A percentile compares a stretch with the other conserved stretches of the same genome.
Evolutionary conservation across 192 early-diverging fungal genomes (phyloP).

Genomic region (Podila clonocystis): DNA sequence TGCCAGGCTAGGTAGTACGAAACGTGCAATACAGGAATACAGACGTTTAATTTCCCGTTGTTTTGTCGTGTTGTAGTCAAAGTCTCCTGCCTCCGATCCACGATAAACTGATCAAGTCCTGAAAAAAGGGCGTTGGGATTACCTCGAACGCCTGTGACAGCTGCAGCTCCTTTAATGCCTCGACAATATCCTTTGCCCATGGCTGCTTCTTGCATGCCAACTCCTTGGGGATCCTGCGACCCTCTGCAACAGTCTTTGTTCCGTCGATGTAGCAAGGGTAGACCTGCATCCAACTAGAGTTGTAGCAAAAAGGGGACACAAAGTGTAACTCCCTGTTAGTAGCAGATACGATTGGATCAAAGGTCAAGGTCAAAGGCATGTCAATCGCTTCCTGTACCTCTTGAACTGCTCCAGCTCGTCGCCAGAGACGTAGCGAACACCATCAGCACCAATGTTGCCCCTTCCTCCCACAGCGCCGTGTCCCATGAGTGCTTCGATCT

Average conservation of each 20-base stretch:
- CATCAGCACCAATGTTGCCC: conserved; percentile 22
- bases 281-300: conserved; percentile 71
- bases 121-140: neutral
- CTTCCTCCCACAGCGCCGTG: conserved; percentile 27
- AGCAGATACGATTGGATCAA: no score
- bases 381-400: conserved; percentile 1
- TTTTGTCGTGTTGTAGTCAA: neutral
- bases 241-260: conserved; percentile 63
- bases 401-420: conserved; percentile 50
- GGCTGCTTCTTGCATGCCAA: conserved; percentile 65
- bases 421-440: conserved; percentile 35
- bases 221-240: conserved; percentile 65
- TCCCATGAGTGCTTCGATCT: conserved; percentile 39
- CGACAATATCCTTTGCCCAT: conserved; percentile 69
- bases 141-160: conserved; percentile 74
- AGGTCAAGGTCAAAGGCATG: neutral
- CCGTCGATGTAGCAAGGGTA: conserved; percentile 80
- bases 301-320: neutral
- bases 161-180: conserved; percentile 67
- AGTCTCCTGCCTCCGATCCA: neutral
- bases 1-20: conserved; percentile 42
- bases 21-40: neutral
- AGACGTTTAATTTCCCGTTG: neutral
- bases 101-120: neutral
- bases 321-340: no score